Evolutionary conservation across 768 basidiomycete genomes (phyloP).

Genomic region (Austroboletus eburneus): DNA sequence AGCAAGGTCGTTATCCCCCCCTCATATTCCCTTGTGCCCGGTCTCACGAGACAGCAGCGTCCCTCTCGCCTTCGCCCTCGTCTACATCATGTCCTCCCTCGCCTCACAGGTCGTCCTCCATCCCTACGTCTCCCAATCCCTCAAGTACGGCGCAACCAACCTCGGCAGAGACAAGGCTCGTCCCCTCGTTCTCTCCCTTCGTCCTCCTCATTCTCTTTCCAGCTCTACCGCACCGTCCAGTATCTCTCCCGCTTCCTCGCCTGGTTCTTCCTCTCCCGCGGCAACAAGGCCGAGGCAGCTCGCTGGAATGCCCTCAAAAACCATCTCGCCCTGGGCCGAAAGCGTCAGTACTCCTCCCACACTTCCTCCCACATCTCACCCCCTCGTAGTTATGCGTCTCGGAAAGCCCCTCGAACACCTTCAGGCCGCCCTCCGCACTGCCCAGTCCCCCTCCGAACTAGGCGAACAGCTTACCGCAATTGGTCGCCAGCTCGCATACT

Average conservation of each 20-base stretch:
- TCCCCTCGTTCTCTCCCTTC: neutral
- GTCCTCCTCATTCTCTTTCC: neutral
- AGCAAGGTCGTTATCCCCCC: constrained; percentile 9
- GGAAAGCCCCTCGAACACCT: constrained; percentile 94
- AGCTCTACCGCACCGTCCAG: constrained; percentile 90
- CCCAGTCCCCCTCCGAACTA: constrained; percentile 49
- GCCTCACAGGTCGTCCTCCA: constrained; percentile 83
- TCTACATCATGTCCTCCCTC: constrained; percentile 31
- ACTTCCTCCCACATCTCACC: neutral
- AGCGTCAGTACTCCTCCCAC: constrained; percentile 47
- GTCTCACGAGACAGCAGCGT: constrained; percentile 1
- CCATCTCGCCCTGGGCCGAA: constrained; percentile 80
- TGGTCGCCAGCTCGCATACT: constrained; percentile 82
- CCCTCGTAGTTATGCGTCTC: constrained; percentile 72
- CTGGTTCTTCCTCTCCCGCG: constrained; percentile 71
- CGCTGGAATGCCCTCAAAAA: constrained; percentile 83
- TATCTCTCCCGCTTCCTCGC: constrained; percentile 87
- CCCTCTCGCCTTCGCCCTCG: constrained; percentile 10
- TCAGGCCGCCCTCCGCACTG: constrained; percentile 79
- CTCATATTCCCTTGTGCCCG: neutral
- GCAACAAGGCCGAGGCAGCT: constrained; percentile 64
- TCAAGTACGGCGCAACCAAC: constrained; percentile 79
- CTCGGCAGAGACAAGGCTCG: constrained; percentile 87
- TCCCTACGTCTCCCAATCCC: constrained; percentile 67
- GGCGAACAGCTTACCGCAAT: constrained; percentile 76